These are phyloP conservation scores for Fusarium sp. DNA, from an alignment of 2,329 filamentous ascomycete species.

Conservation along the genomic window DNA sequence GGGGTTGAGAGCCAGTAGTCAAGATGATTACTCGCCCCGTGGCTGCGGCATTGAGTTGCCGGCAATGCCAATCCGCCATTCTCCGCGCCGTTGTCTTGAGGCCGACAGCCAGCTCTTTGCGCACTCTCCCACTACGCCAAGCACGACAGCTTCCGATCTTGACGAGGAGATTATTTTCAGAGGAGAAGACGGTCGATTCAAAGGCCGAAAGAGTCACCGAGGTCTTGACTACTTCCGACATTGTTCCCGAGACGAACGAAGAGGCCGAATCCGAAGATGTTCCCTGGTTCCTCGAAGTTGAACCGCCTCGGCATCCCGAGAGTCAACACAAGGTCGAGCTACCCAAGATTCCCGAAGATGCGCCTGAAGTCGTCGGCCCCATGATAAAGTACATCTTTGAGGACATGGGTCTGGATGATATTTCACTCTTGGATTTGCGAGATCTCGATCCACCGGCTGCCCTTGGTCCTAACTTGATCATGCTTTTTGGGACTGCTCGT, in stretches of 20 bases:
- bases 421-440: constrained; percentile 85
- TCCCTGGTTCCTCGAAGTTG: constrained; percentile 90
- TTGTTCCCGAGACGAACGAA: constrained; percentile 40
- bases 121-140: constrained; percentile 39
- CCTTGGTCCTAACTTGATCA: constrained; percentile 87
- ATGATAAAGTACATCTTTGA: constrained; percentile 84
- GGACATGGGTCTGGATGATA: constrained; percentile 86
- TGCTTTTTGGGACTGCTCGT: constrained; percentile 91
- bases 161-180: constrained; percentile 42
- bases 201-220: constrained; percentile 28
- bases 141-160: constrained; percentile 31
- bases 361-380: constrained; percentile 78
- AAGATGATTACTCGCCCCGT: constrained; percentile 50
- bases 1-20: not conserved
- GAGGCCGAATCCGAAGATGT: constrained; percentile 53
- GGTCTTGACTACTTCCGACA: constrained; percentile 27
- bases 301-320: constrained; percentile 66
- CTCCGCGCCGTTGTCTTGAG: constrained; percentile 46
- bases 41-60: constrained; percentile 47
- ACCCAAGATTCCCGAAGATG: constrained; percentile 70
- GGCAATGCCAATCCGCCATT: constrained; percentile 48
- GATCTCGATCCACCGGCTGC: constrained; percentile 87
- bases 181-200: constrained; percentile 21
- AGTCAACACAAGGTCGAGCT: constrained; percentile 61
- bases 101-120: constrained; percentile 36